Base-by-base conservation (phyloP, 768 basidiomycete species). In the Zangia roseola region DNA sequence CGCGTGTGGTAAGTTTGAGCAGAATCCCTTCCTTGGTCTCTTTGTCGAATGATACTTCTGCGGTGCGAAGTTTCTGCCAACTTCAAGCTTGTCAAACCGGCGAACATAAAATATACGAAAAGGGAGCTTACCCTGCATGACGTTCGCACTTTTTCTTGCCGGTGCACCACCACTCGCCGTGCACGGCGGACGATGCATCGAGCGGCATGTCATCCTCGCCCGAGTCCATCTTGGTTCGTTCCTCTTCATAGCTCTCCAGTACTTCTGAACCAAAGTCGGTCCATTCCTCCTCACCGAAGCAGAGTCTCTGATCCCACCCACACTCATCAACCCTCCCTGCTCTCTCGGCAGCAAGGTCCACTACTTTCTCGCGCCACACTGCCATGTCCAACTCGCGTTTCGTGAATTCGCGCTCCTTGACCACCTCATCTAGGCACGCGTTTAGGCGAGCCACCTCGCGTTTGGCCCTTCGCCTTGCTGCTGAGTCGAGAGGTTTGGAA, bases 261-360 rank as follows among this genome's bases (percentile, higher is more conserved):
- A 84, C 86, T 14, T 77, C 79, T 3, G 69, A 71, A 9, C 82
- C 86, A 65, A 83, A 86, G 41, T 85, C 86, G 31, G 70, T 76
- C 74, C 82, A 91, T 62, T 90, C 88, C 49, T 84, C 82, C 40
- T 91, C 88, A n/a, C 85, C 85, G 62, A 86, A 84, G 51, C 87
- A 87, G 20, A 97, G 73, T 25, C 93, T 76, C 58, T 85, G 83
- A 65, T 97, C 93, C 84, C 92, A 94, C 5, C 94, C 92, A 67
- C 93, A 97, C 57, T 82, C 80, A 16, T 80, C 79, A 14, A 81
- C 62, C n/a, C 71, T 69, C 50, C 82, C 81, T 10, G 86, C 81
- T 31, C 88, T 77, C 37, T 79, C 79, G n/a, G 71, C 75, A 20
- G 88, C 88, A 36, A 88, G 74, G 48, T 81, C 77, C 14, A 88